Base-by-base conservation (phyloP, 208 protist genomes). In the Tritrichomonas foetus region DNA sequence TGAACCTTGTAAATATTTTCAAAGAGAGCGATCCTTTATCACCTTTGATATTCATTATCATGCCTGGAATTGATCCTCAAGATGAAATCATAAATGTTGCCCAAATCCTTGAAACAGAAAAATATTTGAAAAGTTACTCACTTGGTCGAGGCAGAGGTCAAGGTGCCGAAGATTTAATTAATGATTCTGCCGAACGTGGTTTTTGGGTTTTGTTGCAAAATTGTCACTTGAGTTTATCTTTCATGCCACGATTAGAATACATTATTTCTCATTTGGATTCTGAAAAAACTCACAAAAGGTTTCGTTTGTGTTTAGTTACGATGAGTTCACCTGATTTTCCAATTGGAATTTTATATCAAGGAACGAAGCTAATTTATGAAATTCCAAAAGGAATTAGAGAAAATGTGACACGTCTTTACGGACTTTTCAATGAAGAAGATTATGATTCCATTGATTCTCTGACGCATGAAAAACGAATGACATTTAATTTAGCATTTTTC, bases 21-120 rank as follows among this genome's bases (percentile, higher is more conserved):
- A 95, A 97, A 80, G 98, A 99, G 95, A 97, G 97, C 20, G 97
- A 96, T 93, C 96, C 97, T 8, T 97, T 96, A 39, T 99, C 98
- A 50, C 98, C 98, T 53, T 96, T 99, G 47, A 99, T 99, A 97
- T 99, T 99, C 96, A 99, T 99, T 93, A 97, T 99, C 53, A 99
- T 98, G 11, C 97, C 98, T 72, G 98, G 98, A 96, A 98, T 99
- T 49, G 98, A 99, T 95, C 98, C 98, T 11, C 16, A 57, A 44
- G 39, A 93, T 33, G 89, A 93, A 72, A 72, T 93, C 13, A 64
- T 93, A 22, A 64, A 64, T 36, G 97, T 99, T 66, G 95, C 97
- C 30, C 93, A 94, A 36, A 95, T 97, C 36, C 98, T 99, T 94
- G 96, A 97, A 82, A 96, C 99, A 8, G 98, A 98, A 66, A 96